A percentile compares a stretch with the other conserved stretches of the same genome.
Conservation (phyloP, 1,284 basidiomycete species). For the Irpex lacteus region DNA sequence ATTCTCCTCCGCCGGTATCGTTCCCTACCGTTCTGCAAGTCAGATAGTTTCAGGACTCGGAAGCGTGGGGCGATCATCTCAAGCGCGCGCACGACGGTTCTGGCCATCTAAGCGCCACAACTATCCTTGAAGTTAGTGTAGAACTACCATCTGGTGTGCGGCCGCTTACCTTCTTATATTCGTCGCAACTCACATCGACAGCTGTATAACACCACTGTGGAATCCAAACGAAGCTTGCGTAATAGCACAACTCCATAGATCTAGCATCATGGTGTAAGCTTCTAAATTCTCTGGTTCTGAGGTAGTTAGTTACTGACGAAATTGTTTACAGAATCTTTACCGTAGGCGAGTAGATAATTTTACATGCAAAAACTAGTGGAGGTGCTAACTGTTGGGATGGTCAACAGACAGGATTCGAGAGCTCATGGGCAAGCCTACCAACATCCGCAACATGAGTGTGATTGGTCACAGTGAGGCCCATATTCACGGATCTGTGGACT, state of each 20-base stretch:
- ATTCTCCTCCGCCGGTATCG: too few species aligned
- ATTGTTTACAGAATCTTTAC: slow-evolving; percentile 74
- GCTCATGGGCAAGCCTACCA: slow-evolving; percentile 89
- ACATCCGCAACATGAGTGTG: slow-evolving; percentile 99
- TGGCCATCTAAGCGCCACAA: slow-evolving; percentile 26
- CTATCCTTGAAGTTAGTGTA: slow-evolving; percentile 26
- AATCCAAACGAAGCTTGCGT: slow-evolving; percentile 20
- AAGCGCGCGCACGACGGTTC: not conserved
- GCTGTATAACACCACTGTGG: slow-evolving; percentile 14
- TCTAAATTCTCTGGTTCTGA: slow-evolving; percentile 7
- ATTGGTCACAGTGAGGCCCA: slow-evolving; percentile 81
- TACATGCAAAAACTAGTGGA: not conserved
- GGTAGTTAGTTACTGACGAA: slow-evolving; percentile 29
- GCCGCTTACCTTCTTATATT: slow-evolving; percentile 23
- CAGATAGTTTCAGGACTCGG: too few species aligned
- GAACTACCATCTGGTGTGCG: slow-evolving; percentile 23
- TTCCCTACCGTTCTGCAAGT: too few species aligned
- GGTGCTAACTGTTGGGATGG: not conserved
- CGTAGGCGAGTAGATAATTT: slow-evolving; percentile 55
- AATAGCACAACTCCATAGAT: slow-evolving; percentile 35
- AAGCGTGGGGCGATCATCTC: too few species aligned
- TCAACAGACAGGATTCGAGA: slow-evolving; percentile 79
- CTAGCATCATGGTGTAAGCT: slow-evolving; percentile 75
- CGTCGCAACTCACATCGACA: slow-evolving; percentile 16
- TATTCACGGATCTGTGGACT: slow-evolving; percentile 1